A percentile compares a stretch with the other conserved stretches of the same genome.
Conservation (phyloP, 352 stramenopile genomes). For the Pythium sukuiense region DNA sequence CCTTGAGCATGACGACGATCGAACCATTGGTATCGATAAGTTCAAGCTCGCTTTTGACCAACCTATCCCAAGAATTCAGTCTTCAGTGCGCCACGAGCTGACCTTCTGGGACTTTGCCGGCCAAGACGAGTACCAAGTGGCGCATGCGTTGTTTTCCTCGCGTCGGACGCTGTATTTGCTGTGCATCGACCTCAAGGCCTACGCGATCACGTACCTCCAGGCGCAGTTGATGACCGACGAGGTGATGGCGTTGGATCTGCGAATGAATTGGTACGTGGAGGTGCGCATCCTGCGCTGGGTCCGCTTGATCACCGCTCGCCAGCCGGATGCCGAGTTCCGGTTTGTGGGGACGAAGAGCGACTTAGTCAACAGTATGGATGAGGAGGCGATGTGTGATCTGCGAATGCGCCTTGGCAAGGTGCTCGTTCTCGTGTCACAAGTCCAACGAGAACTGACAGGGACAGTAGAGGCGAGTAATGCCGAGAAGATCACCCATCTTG, state of each 20-base stretch:
- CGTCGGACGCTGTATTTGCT: background rate
- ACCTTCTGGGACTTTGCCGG: slow-evolving; percentile 14
- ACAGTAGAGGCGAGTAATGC: no score
- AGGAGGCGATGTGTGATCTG: background rate
- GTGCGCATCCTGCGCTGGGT: slow-evolving; percentile 1
- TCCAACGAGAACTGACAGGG: background rate
- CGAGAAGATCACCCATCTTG: no score
- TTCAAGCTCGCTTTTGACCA: no score
- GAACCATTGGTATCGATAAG: background rate
- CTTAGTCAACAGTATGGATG: background rate
- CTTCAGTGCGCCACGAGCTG: background rate
- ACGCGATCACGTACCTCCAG: background rate
- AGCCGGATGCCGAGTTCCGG: slow-evolving; percentile 2
- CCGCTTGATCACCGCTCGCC: background rate
- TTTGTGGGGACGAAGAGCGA: slow-evolving; percentile 3
- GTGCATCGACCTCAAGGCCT: background rate
- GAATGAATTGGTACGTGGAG: background rate
- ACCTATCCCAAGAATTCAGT: no score
- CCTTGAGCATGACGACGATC: no score
- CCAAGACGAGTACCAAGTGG: slow-evolving; percentile 4
- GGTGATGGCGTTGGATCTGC: background rate
- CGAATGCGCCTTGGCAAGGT: background rate
- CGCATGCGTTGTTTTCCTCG: slow-evolving; percentile 3
- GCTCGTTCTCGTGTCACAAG: background rate
- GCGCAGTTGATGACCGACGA: background rate